A percentile compares a stretch with the other conserved stretches of the same genome.
Conservation (phyloP, 2,329 filamentous ascomycete genomes). For the Aspergillus viridinutans region DNA sequence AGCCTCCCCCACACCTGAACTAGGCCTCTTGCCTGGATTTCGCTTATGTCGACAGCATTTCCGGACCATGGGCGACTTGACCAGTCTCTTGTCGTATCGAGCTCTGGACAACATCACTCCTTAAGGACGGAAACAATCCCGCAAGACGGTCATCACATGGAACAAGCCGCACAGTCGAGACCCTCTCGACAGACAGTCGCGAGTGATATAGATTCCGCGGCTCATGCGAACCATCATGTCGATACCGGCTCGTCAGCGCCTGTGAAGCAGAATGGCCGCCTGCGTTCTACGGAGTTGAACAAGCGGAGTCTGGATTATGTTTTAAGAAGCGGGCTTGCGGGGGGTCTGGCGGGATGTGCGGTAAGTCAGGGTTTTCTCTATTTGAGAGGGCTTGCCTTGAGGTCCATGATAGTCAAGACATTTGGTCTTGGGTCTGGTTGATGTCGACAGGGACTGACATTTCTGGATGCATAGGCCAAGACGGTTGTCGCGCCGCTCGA, state of each 20-base stretch:
- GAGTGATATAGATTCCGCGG: constrained; percentile 13
- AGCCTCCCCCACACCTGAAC: constrained; percentile 12
- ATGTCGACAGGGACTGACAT: constrained; percentile 6
- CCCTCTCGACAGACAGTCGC: constrained; percentile 17
- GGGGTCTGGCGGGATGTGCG: constrained; percentile 85
- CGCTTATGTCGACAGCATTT: constrained; percentile 23
- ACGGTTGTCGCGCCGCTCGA: constrained; percentile 93
- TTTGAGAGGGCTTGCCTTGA: not conserved
- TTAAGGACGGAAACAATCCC: constrained; percentile 14
- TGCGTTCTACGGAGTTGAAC: constrained; percentile 45
- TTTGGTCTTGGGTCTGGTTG: not conserved
- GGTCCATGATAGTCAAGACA: no score
- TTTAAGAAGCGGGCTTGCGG: constrained; percentile 76
- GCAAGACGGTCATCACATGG: constrained; percentile 26
- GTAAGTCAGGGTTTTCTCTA: constrained; percentile 51
- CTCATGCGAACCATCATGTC: constrained; percentile 8
- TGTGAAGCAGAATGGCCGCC: constrained; percentile 10
- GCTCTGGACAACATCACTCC: constrained; percentile 7
- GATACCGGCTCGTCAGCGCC: constrained; percentile 13
- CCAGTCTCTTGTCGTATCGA: constrained; percentile 7
- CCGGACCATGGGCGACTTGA: constrained; percentile 28
- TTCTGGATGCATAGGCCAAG: constrained; percentile 64
- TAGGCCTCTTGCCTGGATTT: constrained; percentile 3
- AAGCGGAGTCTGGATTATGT: constrained; percentile 80
- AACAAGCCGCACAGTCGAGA: constrained; percentile 24